phyloP scores from a whole-genome alignment of 2,329 filamentous ascomycete species.

The Aspergillus costaricaensis region DNA sequence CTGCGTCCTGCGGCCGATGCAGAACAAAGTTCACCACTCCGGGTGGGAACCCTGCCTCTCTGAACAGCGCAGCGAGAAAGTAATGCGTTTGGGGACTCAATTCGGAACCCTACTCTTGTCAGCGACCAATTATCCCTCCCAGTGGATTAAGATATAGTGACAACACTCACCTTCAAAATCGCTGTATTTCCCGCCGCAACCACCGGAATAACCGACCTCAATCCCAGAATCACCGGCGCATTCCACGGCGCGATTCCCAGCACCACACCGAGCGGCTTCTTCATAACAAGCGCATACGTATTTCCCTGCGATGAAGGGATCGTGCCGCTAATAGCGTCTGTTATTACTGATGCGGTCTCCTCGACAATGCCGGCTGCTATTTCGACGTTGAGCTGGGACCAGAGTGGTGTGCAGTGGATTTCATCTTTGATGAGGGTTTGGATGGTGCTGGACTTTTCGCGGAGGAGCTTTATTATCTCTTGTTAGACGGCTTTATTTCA shows the following conservation, averaged over 20 bases:
- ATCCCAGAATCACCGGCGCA: constrained; percentile 48
- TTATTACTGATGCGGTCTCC: constrained; percentile 19
- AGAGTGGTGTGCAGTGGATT: constrained; percentile 4
- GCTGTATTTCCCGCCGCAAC: constrained; percentile 68
- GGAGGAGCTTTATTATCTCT: neutral
- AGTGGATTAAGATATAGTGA: neutral
- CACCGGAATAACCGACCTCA: constrained; percentile 55
- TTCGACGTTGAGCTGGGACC: constrained; percentile 6
- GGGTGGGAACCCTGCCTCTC: constrained; percentile 46
- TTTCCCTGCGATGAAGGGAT: constrained; percentile 54
- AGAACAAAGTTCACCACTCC: constrained; percentile 46
- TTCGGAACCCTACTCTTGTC: constrained; percentile 30
- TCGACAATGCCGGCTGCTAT: neutral
- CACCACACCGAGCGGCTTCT: constrained; percentile 73
- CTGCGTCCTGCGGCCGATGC: constrained; percentile 35
- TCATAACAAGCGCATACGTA: constrained; percentile 61
- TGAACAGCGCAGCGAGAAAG: constrained; percentile 38
- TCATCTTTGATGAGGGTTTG: constrained; percentile 9
- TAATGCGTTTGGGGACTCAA: constrained; percentile 34
- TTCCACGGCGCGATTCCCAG: constrained; percentile 76
- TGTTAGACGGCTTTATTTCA: neutral
- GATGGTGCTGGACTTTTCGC: neutral
- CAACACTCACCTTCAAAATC: constrained; percentile 56
- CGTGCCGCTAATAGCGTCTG: neutral
- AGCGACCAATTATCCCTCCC: neutral